Conservation (phyloP, 768 basidiomycete species). For the Podaxis sp. region DNA sequence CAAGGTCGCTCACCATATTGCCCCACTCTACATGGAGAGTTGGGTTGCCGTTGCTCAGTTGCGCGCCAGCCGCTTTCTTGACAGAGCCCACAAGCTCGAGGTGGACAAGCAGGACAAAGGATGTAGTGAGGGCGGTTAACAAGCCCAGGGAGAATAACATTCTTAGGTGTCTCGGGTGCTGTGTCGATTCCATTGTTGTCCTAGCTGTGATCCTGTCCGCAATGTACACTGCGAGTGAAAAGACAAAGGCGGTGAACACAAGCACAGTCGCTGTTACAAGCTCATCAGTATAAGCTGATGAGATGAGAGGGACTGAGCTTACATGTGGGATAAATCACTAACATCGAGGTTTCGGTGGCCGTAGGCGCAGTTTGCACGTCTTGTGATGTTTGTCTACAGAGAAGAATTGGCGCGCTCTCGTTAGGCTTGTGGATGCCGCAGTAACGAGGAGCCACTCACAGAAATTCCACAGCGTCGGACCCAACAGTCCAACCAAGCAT, state of each 20-base stretch:
- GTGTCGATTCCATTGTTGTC: neutral
- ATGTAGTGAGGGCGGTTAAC: neutral
- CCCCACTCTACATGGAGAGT: constrained; percentile 6
- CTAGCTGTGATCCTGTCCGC: neutral
- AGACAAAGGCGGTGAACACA: neutral
- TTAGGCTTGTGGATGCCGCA: no score
- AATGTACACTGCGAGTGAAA: neutral
- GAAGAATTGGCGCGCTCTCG: no score
- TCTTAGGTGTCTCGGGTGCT: neutral
- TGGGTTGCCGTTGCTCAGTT: neutral
- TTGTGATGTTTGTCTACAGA: neutral
- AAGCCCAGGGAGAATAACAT: neutral
- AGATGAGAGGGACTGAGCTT: neutral
- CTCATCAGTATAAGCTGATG: neutral
- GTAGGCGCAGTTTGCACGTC: neutral
- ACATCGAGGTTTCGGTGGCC: neutral
- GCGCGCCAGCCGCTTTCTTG: neutral
- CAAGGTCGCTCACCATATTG: neutral
- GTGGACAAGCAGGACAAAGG: constrained; percentile 9
- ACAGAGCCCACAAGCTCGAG: constrained; percentile 4
- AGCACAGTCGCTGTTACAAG: neutral
- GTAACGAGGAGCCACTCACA: neutral
- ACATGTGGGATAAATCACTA: constrained; percentile 5
- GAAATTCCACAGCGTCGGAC: neutral
- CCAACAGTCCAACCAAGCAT: constrained; percentile 5